These are phyloP conservation scores for Arctium minus DNA, from an alignment of 129 eudicot genomes.

Conservation along the genomic window DNA sequence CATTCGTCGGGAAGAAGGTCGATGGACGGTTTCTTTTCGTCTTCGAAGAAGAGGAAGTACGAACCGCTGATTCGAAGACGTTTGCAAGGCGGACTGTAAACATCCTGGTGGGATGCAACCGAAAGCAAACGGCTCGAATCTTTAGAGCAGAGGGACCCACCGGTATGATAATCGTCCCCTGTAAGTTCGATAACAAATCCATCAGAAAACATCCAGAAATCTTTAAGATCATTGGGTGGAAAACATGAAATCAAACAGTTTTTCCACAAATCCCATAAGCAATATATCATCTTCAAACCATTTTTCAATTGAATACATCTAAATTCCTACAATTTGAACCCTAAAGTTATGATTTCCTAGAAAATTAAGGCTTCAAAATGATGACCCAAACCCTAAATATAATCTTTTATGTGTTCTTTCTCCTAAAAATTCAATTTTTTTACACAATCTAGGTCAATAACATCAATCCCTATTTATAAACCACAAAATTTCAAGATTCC, in stretches of 20 bases:
- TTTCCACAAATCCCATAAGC: background rate
- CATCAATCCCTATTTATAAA: background rate
- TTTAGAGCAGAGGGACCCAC: slow-evolving; percentile 51
- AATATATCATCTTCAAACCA: too few relatives aligned
- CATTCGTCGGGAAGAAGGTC: slow-evolving; percentile 88
- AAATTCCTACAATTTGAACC: background rate
- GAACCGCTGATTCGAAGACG: slow-evolving; percentile 65
- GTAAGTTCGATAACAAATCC: slow-evolving; percentile 20
- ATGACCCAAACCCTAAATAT: background rate
- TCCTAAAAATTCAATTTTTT: background rate
- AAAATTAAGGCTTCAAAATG: background rate
- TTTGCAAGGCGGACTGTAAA: slow-evolving; percentile 64
- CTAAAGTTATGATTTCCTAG: background rate
- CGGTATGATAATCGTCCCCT: slow-evolving; percentile 66
- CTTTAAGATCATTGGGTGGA: background rate
- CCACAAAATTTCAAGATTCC: background rate
- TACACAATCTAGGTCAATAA: background rate
- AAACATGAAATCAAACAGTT: background rate
- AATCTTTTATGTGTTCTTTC: background rate
- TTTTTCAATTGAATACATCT: background rate
- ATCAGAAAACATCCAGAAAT: slow-evolving; percentile 19
- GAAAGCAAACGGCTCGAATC: slow-evolving; percentile 53
- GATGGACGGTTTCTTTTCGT: slow-evolving; percentile 56
- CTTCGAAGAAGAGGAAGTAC: slow-evolving; percentile 34
- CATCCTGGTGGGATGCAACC: slow-evolving; percentile 24